Evolutionary conservation across 306 rosid species (phyloP).

Genomic region (Betula pendula): DNA sequence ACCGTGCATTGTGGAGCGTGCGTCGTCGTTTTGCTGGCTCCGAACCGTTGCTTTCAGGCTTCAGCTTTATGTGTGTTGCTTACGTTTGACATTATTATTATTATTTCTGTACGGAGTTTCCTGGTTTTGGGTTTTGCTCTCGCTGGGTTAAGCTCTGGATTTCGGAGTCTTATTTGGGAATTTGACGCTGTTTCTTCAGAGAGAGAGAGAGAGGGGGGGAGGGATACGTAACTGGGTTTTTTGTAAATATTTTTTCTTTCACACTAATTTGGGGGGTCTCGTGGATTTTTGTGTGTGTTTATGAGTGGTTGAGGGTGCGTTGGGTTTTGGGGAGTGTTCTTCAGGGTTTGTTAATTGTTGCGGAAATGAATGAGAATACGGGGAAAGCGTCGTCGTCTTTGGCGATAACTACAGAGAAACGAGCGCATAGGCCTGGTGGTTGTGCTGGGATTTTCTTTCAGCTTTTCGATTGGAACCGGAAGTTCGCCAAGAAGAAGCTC

Average conservation of each 20-base stretch:
- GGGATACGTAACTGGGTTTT: background rate
- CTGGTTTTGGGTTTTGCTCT: background rate
- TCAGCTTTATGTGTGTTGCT: constrained; percentile 17
- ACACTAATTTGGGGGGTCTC: constrained; percentile 2
- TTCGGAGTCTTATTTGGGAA: background rate
- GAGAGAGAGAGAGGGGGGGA: background rate
- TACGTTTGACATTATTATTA: constrained; percentile 29
- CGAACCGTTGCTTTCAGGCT: constrained; percentile 37
- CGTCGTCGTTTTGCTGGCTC: constrained; percentile 39
- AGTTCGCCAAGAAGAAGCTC: constrained; percentile 76
- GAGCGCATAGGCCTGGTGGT: constrained; percentile 69
- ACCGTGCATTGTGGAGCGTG: constrained; percentile 12
- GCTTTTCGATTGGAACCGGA: constrained; percentile 89
- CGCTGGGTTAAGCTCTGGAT: background rate
- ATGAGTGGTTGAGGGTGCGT: constrained; percentile 16
- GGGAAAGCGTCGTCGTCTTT: constrained; percentile 54
- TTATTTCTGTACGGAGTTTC: constrained; percentile 34
- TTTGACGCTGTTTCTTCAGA: background rate
- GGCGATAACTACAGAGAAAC: constrained; percentile 62
- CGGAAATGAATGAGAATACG: constrained; percentile 59
- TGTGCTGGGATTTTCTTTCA: constrained; percentile 89
- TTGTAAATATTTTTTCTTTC: background rate
- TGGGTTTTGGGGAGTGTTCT: constrained; percentile 16
- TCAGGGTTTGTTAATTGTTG: constrained; percentile 13
- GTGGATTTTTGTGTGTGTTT: constrained; percentile 11